Conservation (phyloP, 208 protist species). For the Trypanosomatidae sp. region DNA sequence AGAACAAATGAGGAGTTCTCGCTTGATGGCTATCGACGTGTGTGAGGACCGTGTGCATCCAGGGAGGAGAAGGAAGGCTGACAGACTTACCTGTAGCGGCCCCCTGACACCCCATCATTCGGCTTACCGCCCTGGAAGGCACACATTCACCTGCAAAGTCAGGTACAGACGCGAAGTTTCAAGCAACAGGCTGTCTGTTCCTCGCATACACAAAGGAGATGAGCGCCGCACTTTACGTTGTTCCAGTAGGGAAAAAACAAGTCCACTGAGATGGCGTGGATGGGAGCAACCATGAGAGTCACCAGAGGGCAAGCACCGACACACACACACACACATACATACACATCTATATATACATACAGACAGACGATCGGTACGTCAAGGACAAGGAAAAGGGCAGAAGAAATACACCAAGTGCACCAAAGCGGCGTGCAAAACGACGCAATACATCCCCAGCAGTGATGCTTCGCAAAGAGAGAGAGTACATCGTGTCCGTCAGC, state of each 20-base stretch:
- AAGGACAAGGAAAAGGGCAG: not conserved
- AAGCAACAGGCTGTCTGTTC: not conserved
- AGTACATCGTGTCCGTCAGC: constrained; percentile 2
- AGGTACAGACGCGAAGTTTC: not conserved
- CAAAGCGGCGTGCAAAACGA: not conserved
- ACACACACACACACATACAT: not conserved
- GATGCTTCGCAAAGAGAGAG: not conserved
- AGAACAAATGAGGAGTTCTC: not conserved
- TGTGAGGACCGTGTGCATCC: not conserved
- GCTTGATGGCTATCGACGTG: not conserved
- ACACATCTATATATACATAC: not conserved
- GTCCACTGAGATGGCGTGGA: not conserved
- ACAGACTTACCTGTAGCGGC: not conserved
- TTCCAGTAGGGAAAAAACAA: not conserved
- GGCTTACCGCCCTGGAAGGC: not conserved
- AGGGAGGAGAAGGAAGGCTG: not conserved
- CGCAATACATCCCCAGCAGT: not conserved
- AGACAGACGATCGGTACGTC: not conserved
- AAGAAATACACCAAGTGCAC: not conserved
- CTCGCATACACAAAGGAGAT: not conserved
- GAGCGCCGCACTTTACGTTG: not conserved
- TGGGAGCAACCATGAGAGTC: no score
- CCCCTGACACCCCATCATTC: not conserved
- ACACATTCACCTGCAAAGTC: not conserved
- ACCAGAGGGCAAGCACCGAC: no score